phyloP scores from a whole-genome alignment of 2,329 filamentous ascomycete genomes.

The Fusarium anguioides region DNA sequence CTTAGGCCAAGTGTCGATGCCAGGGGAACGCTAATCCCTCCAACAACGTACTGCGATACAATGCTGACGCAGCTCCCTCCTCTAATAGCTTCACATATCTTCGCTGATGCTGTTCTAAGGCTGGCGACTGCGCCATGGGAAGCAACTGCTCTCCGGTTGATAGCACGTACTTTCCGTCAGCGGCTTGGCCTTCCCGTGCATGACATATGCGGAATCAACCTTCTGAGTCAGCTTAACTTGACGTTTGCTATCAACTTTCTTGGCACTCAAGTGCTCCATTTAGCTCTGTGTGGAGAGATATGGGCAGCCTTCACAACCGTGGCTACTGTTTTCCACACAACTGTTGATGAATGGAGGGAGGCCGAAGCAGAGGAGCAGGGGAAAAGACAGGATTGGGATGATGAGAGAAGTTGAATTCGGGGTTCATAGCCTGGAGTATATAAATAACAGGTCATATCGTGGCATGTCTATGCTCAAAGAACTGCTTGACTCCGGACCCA shows the following conservation, averaged over 20 bases:
- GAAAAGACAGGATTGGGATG: slow-evolving; percentile 13
- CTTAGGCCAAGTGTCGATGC: slow-evolving; percentile 61
- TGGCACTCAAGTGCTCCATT: slow-evolving; percentile 57
- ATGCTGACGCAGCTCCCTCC: slow-evolving; percentile 63
- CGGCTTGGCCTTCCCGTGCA: slow-evolving; percentile 52
- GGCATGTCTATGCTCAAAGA: background rate
- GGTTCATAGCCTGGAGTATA: background rate
- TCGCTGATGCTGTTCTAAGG: slow-evolving; percentile 57
- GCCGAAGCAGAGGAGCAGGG: slow-evolving; percentile 29
- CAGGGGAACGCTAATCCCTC: slow-evolving; percentile 37
- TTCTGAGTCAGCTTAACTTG: slow-evolving; percentile 53
- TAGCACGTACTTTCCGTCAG: slow-evolving; percentile 57
- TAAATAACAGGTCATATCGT: background rate
- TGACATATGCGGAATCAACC: slow-evolving; percentile 54
- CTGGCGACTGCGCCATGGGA: slow-evolving; percentile 61
- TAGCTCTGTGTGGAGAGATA: slow-evolving; percentile 26
- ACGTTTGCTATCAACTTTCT: slow-evolving; percentile 59
- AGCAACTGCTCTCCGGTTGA: slow-evolving; percentile 56
- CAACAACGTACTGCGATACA: slow-evolving; percentile 59
- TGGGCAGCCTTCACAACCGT: slow-evolving; percentile 29
- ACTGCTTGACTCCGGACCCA: background rate
- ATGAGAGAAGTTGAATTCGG: background rate
- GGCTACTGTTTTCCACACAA: slow-evolving; percentile 26
- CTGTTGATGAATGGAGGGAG: slow-evolving; percentile 33
- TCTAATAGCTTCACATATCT: slow-evolving; percentile 58